Percentiles rank a stretch among this genome's conserved stretches.
These are phyloP conservation scores for Coprinellus micaceus DNA, from an alignment of 768 basidiomycete species.

Conservation along the genomic window DNA sequence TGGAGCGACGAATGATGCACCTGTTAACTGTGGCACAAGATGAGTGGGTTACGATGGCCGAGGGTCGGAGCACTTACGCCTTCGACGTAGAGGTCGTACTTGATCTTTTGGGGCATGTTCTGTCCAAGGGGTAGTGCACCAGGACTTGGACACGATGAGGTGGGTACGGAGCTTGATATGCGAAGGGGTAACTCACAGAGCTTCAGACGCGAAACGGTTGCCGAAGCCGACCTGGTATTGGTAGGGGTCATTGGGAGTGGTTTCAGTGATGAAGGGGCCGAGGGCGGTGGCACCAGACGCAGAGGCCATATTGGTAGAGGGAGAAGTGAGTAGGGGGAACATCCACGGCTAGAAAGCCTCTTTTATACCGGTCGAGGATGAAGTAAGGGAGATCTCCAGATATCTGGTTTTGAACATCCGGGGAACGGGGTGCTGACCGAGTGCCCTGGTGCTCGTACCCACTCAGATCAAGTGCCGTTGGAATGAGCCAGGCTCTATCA, in stretches of 20 bases:
- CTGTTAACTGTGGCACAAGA: conserved; percentile 45
- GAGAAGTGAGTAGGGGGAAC: background rate
- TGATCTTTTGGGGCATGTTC: conserved; percentile 59
- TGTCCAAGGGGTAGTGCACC: conserved; percentile 55
- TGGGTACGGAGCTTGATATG: background rate
- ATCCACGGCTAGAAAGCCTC: background rate
- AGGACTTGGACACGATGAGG: conserved; percentile 33
- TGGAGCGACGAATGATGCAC: conserved; percentile 57
- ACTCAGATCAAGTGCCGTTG: background rate
- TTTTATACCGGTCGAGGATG: conserved; percentile 3
- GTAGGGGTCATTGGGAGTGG: conserved; percentile 49
- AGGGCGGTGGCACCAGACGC: conserved; percentile 38
- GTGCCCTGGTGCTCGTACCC: too few relatives aligned
- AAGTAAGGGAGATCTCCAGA: background rate
- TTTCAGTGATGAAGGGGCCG: conserved; percentile 31
- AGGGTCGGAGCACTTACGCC: conserved; percentile 34
- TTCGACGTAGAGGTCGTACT: conserved; percentile 62
- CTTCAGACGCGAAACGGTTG: conserved; percentile 53
- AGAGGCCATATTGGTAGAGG: conserved; percentile 19
- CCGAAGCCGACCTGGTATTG: conserved; percentile 57
- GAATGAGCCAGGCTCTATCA: too few relatives aligned
- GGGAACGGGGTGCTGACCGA: too few relatives aligned
- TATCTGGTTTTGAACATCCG: too few relatives aligned
- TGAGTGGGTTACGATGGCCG: background rate
- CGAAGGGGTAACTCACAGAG: conserved; percentile 36